Base-by-base conservation (phyloP, 805 yeast species). In the Naumovozyma castellii region DNA sequence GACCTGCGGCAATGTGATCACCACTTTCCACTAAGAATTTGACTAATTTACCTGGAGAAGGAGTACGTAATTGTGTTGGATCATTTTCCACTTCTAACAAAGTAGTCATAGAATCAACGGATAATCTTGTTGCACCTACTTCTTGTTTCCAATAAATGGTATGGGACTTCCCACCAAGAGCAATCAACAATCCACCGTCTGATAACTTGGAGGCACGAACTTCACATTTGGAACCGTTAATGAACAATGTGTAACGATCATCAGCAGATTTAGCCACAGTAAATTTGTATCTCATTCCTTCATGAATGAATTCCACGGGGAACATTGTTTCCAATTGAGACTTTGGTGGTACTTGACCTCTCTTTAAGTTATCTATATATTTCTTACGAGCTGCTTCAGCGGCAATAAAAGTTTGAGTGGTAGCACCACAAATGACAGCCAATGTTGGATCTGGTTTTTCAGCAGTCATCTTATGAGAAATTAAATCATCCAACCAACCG, bases 131-230 rank as follows among this genome's bases (percentile, higher is more conserved):
- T 30, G 95, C 94, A 41, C 87, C 78, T 46, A 92, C 90, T 69
- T 94, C 98, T 59, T 94, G 97, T 64, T 90, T 88, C 95, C 95
- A 92, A 69, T 92, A 92, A 39, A 92, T 84, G 22, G 95, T 78
- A 65, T 92, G 97, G 5, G 97, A 84, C 59, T 80, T 85, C 49
- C 97, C 97, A 47, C 81, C 95, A 44, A 92, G 63, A 3, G 95
- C 80, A 52, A 85, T 70, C 56, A 92, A 75, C 44, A 94, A 69
- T 30, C 97, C 97, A 56, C 98, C 98, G 60, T 94, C 98, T 41
- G 94, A 79, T 44, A 92, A 74, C n/a, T 84, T 71, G 51, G 86
- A 79, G 16, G 82, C 95, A 46, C 90, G 86, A 42, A 88, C 90
- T 44, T 81, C 85, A 56, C 80, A 80, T 58, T 87, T 80, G 16